Base-by-base conservation (phyloP, 306 rosid species). In the Neltuma alba region DNA sequence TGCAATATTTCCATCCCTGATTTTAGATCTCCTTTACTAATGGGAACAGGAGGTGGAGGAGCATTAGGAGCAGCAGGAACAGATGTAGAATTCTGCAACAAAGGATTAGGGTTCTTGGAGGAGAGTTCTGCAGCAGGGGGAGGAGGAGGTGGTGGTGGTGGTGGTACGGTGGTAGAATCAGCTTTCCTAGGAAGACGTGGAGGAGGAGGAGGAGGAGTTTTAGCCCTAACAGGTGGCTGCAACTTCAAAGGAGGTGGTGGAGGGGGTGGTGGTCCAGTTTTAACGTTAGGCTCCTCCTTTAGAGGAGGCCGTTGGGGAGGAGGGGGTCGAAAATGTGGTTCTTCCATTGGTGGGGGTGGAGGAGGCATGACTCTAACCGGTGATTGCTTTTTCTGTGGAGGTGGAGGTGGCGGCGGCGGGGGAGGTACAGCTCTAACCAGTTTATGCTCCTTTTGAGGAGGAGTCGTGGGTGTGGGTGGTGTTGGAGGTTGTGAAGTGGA, bases 41-140 rank as follows among this genome's bases (percentile, higher is more conserved):
- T n/a, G 27, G 89, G 88, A 64, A 64, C 38, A 23, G 96, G 96
- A 69, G 96, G 96, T 70, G 96, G 94, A 15, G 97, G 98, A 15
- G 86, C 79, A 50, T 76, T 83, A 1, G 89, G 88, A 16, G 70
- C 84, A 48, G 67, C 63, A 75, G 92, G 85, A 70, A 70, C 74
- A 65, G 81, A 36, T 13, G 83, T 7, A 27, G 87, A 80, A 57
- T 61, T 85, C 77, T 76, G 58, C 38, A 64, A 61, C 41, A 82
- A 50, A 65, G 83, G 72, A 77, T 62, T 72, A 6, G 67, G 55
- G 55, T 61, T 68, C 72, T 82, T 74, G 21, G 81, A 87, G 66
- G 86, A 60, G 63, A 52, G 33, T 69, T 86, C 65, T 45, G 81
- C 48, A 37, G 61, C 30, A 54, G 83, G 79, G 31, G 84, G 91